Evolutionary conservation across 1,284 basidiomycete genomes (phyloP), one percentile per base, ranked within the genome.

Genomic region (Fistulinella staudtii): DNA sequence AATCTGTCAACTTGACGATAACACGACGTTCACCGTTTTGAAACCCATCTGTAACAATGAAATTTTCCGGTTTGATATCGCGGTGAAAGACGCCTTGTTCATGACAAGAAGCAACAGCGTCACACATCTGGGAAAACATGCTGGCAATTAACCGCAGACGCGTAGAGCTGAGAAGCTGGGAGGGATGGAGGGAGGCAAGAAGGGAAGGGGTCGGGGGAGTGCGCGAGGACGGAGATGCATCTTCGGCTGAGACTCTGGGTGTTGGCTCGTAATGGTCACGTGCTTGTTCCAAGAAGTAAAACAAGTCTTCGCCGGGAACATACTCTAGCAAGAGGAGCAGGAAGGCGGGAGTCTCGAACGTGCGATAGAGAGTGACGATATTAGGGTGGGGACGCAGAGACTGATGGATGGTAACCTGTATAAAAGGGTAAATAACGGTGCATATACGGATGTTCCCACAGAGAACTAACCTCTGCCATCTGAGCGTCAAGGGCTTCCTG

Each of bases 81-180:
- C 95, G 85, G 64, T 99, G 95, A 62, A 86, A 90, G 45, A 99
- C 89, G 36, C 88, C 88, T 49, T 86, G 83, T 30, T 89, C 85
- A 63, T 99, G 95, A 69, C 95, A 98, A n/a, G 89, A 82, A 4
- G 92, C 90, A 10, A 99, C 93, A 25, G 95, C 93, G 52, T 95
- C 89, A 65, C 96, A 99, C 92, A 99, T 99, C 71, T 99, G 73
- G 28, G 82, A 75, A 69, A 99, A 99, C 96, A 99, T 99, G 61
- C 89, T 85, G 8, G 93, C 85, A 57, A 99, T 92, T 53, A 99
- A 81, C 20, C 89, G 84, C 30, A 99, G 79, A 50, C 95, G 87
- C 29, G 85, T 85, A 43, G 82, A 80, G 14, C 90, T 91, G 36
- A 99, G 82, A 33, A 98, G 75, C 53, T 89, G 82, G 39, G 82